Conservation (phyloP, 2,329 filamentous ascomycete genomes). For the Trichoderma atroviride region DNA sequence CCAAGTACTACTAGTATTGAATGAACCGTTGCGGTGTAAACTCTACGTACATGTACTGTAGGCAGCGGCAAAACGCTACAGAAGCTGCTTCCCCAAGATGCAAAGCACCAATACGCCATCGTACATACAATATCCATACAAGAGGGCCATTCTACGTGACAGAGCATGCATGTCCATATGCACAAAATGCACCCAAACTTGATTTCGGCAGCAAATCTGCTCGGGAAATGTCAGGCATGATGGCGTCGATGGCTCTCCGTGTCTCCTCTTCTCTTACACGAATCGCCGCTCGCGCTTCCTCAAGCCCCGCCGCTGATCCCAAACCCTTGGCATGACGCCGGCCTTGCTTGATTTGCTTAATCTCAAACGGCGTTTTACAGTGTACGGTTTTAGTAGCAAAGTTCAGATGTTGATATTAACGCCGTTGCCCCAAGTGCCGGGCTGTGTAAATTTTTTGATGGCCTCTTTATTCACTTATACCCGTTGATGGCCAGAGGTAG, state of each 20-base stretch:
- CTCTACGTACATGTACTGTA: not conserved
- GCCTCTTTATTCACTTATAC: not conserved
- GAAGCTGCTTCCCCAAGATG: not conserved
- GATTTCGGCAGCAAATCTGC: constrained; percentile 4
- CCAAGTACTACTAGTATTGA: not conserved
- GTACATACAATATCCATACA: not conserved
- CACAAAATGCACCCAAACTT: constrained; percentile 5
- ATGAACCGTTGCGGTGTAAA: not conserved
- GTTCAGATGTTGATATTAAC: constrained; percentile 7
- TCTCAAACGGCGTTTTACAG: not conserved
- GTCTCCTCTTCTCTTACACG: not conserved
- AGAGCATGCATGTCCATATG: constrained; percentile 11
- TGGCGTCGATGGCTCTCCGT: constrained; percentile 25
- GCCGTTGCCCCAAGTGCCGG: not conserved
- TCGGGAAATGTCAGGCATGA: constrained; percentile 6
- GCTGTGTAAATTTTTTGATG: not conserved
- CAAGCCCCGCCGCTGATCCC: constrained; percentile 24
- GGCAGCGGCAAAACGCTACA: not conserved
- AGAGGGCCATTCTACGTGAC: not conserved
- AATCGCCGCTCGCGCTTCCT: not conserved
- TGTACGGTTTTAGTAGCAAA: not conserved
- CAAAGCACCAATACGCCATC: not conserved
- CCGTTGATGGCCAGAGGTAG: not conserved
- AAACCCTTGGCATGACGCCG: constrained; percentile 23
- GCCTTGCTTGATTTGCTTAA: not conserved